Percentiles rank a stretch among this genome's conserved stretches.
phyloP scores from a whole-genome alignment of 371 early-diverging fungal genomes.

The Apophysomyces elegans region DNA sequence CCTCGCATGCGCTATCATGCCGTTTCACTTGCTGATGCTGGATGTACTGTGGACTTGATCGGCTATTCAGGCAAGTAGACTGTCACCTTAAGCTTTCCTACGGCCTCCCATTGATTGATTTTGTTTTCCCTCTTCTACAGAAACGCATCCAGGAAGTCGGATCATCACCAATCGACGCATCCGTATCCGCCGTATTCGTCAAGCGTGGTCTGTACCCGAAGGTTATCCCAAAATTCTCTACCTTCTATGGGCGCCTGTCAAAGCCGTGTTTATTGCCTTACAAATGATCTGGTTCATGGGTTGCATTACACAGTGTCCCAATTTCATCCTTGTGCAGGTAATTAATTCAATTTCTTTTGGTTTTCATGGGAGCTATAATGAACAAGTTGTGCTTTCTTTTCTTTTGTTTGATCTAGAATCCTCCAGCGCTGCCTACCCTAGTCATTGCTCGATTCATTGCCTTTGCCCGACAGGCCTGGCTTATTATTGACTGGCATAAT shows the following conservation, averaged over 20 bases:
- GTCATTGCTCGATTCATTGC: constrained; percentile 71
- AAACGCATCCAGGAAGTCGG: constrained; percentile 43
- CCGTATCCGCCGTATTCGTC: constrained; percentile 44
- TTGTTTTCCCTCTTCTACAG: constrained; percentile 18
- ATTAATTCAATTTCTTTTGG: neutral
- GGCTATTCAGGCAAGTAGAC: constrained; percentile 73
- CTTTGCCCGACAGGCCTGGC: constrained; percentile 59
- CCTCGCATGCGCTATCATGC: constrained; percentile 97
- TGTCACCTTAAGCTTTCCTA: neutral
- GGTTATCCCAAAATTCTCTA: constrained; percentile 57
- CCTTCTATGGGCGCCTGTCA: constrained; percentile 69
- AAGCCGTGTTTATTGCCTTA: constrained; percentile 51
- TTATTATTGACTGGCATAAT: constrained; percentile 98
- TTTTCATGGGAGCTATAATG: too few relatives aligned
- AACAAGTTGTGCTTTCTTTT: too few relatives aligned
- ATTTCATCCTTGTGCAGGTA: constrained; percentile 86
- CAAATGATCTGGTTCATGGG: constrained; percentile 54
- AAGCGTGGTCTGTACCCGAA: constrained; percentile 59
- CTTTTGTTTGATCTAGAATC: constrained; percentile 72
- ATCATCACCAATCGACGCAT: constrained; percentile 45
- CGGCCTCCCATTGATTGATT: neutral
- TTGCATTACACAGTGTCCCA: constrained; percentile 53
- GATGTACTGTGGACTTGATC: constrained; percentile 79
- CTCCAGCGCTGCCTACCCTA: constrained; percentile 94
- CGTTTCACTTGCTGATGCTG: constrained; percentile 73